Base-by-base conservation (phyloP, 164 flowering plant species). In the Magnolia officinalis region DNA sequence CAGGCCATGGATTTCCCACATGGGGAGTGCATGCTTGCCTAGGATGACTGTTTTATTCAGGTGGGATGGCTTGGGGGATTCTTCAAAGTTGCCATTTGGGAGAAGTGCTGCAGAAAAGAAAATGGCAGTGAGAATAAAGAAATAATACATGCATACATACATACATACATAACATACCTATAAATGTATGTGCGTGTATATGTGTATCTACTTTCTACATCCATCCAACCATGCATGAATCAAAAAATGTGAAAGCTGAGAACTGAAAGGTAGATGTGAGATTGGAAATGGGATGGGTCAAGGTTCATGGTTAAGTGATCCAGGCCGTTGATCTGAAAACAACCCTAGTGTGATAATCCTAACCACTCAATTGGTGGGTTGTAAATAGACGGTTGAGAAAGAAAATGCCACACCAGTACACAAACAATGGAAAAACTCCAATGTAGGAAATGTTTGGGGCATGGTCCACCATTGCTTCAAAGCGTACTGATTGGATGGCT, bases 81-180 rank as follows among this genome's bases (percentile, higher is more conserved):
- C 83, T 77, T 95, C 99, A 81, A 95, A 95, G 89, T 93, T 87
- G 31, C 99, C 99, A 89, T 95, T 95, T 29, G 86, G 85, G 21
- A 95, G 86, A n/a, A 90, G 86, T 31, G 93, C 98, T 91, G 85
- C 31, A 77, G n/a, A n/a, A 51, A 55, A 59, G 67, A 65, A 24
- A 74, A 49, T 8, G 72, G 14, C 18, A 29, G 63, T 65, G 51
- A 76, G 70, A 19, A 20, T 4, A 23, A 29, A 65, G 63, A 14
- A 8, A 59, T 3, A 0, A 19, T 21, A 65, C 13, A 23, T 21
- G 24, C 26, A 65, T 8, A 24, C 24, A 14, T n/a, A 29, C 2
- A 21, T 20, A 65, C 29, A 8, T 24, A 24, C 21, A 65, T 13
- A 10, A n/a, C 6, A 29, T 9, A 65, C 21, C 29, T 65, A 23